Percentiles rank a stretch among this genome's conserved stretches.
Conservation (phyloP, 2,329 filamentous ascomycete genomes). For the Neurospora crassa region DNA sequence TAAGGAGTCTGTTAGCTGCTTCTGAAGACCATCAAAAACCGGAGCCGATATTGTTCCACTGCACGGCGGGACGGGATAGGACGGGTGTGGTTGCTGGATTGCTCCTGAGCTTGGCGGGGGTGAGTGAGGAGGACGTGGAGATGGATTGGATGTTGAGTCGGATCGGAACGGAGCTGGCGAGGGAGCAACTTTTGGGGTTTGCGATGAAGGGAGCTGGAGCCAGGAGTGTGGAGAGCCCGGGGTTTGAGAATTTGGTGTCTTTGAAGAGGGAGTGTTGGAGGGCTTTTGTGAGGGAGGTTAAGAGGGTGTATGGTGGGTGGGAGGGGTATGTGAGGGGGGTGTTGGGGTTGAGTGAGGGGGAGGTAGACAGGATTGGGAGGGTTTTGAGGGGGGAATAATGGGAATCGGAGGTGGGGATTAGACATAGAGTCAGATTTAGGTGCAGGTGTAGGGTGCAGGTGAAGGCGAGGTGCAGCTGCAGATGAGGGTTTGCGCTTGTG, state of each 20-base stretch:
- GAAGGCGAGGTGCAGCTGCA: neutral
- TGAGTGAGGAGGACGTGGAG: conserved; percentile 29
- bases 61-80: conserved; percentile 47
- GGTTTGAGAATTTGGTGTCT: conserved; percentile 38
- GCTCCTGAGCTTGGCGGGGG: conserved; percentile 40
- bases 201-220: conserved; percentile 28
- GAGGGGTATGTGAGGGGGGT: conserved; percentile 35
- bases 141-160: conserved; percentile 46
- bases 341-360: conserved; percentile 36
- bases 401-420: neutral
- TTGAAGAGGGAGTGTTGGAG: conserved; percentile 35
- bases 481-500: neutral
- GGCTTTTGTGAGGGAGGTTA: conserved; percentile 34
- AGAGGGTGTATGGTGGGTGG: conserved; percentile 37
- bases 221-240: conserved; percentile 31
- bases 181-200: conserved; percentile 35
- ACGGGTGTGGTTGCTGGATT: conserved; percentile 43
- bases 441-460: neutral
- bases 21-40: conserved; percentile 34
- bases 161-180: conserved; percentile 41
- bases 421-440: neutral
- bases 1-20: conserved; percentile 31
- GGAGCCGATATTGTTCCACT: conserved; percentile 42
- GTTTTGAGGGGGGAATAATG: neutral
- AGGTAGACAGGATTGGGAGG: conserved; percentile 31